A percentile compares a stretch with the other conserved stretches of the same genome.
Conservation (phyloP, 1,284 basidiomycete species). For the Schizophyllum commune region DNA sequence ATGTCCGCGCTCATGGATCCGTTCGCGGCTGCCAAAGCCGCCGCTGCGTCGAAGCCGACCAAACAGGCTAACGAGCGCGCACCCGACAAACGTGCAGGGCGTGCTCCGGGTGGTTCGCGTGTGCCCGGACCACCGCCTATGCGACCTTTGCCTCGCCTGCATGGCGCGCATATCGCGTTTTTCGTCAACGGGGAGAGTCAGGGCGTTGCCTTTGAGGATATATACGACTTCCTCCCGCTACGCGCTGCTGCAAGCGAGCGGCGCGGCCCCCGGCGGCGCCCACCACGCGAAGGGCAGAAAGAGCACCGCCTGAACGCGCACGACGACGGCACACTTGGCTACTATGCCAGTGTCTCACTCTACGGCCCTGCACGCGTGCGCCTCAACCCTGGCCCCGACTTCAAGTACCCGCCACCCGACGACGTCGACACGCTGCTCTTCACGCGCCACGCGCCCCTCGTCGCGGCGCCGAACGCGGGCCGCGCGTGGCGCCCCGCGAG, state of each 20-base stretch:
- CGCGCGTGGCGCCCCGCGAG: constrained; percentile 68
- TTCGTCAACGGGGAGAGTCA: constrained; percentile 90
- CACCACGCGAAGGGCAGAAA: constrained; percentile 55
- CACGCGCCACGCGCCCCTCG: constrained; percentile 13
- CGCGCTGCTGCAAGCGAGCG: constrained; percentile 48
- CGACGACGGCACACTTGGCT: constrained; percentile 94
- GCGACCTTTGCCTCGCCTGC: constrained; percentile 66
- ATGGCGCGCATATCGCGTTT: constrained; percentile 77
- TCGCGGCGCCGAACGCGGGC: constrained; percentile 24
- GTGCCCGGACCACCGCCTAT: constrained; percentile 28
- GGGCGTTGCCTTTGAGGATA: constrained; percentile 78
- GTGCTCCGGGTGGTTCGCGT: constrained; percentile 20
- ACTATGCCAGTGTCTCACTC: constrained; percentile 91
- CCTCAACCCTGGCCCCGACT: constrained; percentile 85
- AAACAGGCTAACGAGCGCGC: constrained; percentile 29
- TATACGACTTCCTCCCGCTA: constrained; percentile 92
- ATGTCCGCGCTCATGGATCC: constrained; percentile 81
- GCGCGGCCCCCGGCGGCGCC: constrained; percentile 49
- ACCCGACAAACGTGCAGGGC: constrained; percentile 33
- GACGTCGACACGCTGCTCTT: constrained; percentile 60
- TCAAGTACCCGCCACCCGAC: constrained; percentile 69
- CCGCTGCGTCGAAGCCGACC: constrained; percentile 51
- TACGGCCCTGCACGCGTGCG: constrained; percentile 86
- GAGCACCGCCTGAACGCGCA: constrained; percentile 78
- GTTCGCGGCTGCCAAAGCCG: constrained; percentile 45